Conservation (phyloP, 495 filamentous ascomycete species). For the Tuber melanosporum region DNA sequence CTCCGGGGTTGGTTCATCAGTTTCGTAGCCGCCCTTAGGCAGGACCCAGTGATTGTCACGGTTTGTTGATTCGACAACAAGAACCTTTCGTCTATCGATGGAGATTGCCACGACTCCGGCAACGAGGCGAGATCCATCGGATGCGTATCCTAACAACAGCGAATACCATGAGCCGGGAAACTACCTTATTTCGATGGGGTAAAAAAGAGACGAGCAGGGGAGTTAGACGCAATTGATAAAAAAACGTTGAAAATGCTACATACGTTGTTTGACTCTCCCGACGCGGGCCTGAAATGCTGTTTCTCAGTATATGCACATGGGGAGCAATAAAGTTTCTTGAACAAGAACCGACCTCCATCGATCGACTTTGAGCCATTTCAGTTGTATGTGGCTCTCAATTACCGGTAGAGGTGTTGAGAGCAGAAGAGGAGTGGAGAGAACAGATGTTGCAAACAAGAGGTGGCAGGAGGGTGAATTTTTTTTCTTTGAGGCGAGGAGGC, state of each 20-base stretch:
- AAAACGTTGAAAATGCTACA: slow-evolving; percentile 46
- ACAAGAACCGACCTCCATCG: slow-evolving; percentile 49
- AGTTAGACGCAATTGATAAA: slow-evolving; percentile 9
- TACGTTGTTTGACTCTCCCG: slow-evolving; percentile 71
- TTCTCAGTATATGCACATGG: slow-evolving; percentile 38
- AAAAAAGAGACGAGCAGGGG: neutral
- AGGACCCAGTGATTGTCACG: slow-evolving; percentile 84
- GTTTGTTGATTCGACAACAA: slow-evolving; percentile 86
- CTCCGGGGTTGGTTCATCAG: slow-evolving; percentile 67
- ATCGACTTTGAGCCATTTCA: slow-evolving; percentile 57
- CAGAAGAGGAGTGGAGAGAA: neutral
- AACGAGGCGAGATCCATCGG: slow-evolving; percentile 88
- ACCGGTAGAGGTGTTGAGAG: slow-evolving; percentile 13
- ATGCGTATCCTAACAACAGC: slow-evolving; percentile 66
- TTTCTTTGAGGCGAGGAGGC: neutral
- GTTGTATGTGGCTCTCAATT: slow-evolving; percentile 26
- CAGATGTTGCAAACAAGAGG: neutral
- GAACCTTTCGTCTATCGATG: slow-evolving; percentile 66
- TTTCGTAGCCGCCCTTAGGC: slow-evolving; percentile 96
- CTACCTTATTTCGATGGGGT: neutral
- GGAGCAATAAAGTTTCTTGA: slow-evolving; percentile 36
- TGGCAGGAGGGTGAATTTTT: neutral
- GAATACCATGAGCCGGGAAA: slow-evolving; percentile 27
- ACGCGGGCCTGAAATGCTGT: slow-evolving; percentile 55
- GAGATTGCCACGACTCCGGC: slow-evolving; percentile 86